phyloP scores from a whole-genome alignment of 108 stramenopile species.

The Nitzschia inconspicua region DNA sequence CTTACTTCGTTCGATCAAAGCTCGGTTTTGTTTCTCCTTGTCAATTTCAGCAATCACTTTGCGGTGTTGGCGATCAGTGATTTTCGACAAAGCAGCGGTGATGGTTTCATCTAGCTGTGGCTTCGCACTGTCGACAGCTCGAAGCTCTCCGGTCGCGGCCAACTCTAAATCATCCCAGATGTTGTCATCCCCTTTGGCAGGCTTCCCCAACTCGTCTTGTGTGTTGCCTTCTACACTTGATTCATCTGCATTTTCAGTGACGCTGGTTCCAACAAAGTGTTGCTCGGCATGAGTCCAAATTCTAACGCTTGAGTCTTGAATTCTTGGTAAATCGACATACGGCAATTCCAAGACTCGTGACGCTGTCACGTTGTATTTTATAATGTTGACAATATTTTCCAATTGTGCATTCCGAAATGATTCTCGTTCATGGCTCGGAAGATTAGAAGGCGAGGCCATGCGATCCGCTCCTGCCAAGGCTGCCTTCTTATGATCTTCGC shows the following conservation, averaged over 20 bases:
- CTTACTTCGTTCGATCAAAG: slow-evolving; percentile 55
- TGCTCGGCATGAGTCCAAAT: slow-evolving; percentile 42
- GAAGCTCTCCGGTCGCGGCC: slow-evolving; percentile 55
- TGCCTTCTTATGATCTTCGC: slow-evolving; percentile 52
- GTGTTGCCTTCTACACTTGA: background rate
- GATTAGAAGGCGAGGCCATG: slow-evolving; percentile 43
- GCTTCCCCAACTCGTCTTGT: slow-evolving; percentile 24
- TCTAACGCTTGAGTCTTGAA: slow-evolving; percentile 57
- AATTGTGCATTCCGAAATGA: slow-evolving; percentile 23
- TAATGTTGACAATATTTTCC: slow-evolving; percentile 44
- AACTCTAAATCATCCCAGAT: slow-evolving; percentile 72
- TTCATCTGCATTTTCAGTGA: slow-evolving; percentile 20
- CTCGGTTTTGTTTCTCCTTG: slow-evolving; percentile 57
- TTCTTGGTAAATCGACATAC: slow-evolving; percentile 61
- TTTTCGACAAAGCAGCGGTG: slow-evolving; percentile 34
- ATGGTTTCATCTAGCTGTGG: slow-evolving; percentile 33
- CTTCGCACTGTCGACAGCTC: slow-evolving; percentile 13
- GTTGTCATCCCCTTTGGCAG: slow-evolving; percentile 18
- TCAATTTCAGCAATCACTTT: slow-evolving; percentile 69
- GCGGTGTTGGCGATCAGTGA: slow-evolving; percentile 55
- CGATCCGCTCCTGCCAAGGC: slow-evolving; percentile 77
- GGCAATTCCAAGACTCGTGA: slow-evolving; percentile 68
- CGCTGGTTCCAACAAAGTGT: slow-evolving; percentile 12
- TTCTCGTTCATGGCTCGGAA: slow-evolving; percentile 20
- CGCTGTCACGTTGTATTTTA: slow-evolving; percentile 40